Evolutionary conservation across 2,329 filamentous ascomycete species (phyloP), one percentile per base, ranked within the genome.

Genomic region (Cryphonectria naterciae): DNA sequence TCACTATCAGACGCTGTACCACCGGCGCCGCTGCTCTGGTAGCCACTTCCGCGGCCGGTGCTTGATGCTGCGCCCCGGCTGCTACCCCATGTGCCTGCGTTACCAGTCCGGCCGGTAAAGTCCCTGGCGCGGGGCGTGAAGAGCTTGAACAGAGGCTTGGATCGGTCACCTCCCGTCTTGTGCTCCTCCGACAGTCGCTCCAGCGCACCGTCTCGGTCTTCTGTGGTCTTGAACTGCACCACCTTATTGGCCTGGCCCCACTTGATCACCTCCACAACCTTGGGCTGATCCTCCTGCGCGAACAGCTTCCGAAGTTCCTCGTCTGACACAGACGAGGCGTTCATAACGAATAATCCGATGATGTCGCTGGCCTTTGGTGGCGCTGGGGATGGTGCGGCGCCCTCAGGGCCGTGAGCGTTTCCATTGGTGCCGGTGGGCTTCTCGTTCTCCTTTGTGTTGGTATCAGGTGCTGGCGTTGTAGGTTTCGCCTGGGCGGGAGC

Each of bases 271-370:
- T 91, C 91, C 68, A 89, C 81, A 74, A 98, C 93, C 83, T 97
- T 98, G 43, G 88, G 79, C 78, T 89, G 91, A 78, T 98, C 94
- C 76, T 97, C 93, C 17, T 96, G 91, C 1, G 89, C 85, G 78
- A 99, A 95, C 35, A 97, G 85, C 46, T 93, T 91, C 70, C 92
- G 91, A 52, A 93, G 92, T 72, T 95, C 93, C 43, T 97, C 93
- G 74, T 95, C 93, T 68, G 88, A 92, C 76, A 91, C 93, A 3
- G 67, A 63, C 32, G 67, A 62, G 32, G 95, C 90, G 77, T 95
- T 95, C 83, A 93, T 93, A 72, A 99, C 91, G 81, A 98, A 99
- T 28, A 99, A 88, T 65, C 93, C 95, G 77, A 94, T 91, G 75
- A 92, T 93, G 28, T 73, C 71, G 75, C 88, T 89, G 77, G 94